Evolutionary conservation across 176 grass and related monocot species (phyloP), one percentile per base, ranked within the genome.

Genomic region (Eragrostis nindensis): DNA sequence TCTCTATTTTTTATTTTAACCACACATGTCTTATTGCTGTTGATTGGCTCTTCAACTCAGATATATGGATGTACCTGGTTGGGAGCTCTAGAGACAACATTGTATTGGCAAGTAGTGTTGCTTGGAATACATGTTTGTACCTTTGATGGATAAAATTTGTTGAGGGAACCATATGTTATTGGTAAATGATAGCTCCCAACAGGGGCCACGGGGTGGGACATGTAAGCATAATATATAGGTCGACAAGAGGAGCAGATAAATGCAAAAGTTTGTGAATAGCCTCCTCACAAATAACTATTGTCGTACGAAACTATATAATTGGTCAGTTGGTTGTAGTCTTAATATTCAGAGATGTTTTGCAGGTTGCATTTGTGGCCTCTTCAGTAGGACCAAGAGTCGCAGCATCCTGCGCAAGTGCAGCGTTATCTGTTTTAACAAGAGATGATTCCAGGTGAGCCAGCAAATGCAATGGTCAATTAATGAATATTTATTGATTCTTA

Each of bases 361-460:
- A 95, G 96, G 90, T 99, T 88, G 90, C 96, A 66, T 99, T 99
- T 87, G 85, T 99, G 79, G 75, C 96, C 50, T 90, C 88, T 65
- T 71, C 89, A 82, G 85, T 95, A 88, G 96, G 96, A 83, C 96
- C 96, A 76, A 95, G 96, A 86, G 80, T 99, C 77, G 96, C 96
- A 71, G 96, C 96, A 87, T 87, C 96, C 44, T 95, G 92, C 91
- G 92, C 96, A 88, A 95, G 83, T 91, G 90, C 89, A 59, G 90
- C 89, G 6, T 60, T 99, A 54, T 90, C 82, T 77, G 49, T 95
- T 76, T 86, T 99, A 77, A 99, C 96, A 11, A 85, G 81, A 81
- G 93, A 79, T 67, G 92, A 95, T 85, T 84, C 86, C 70, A 95
- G 92, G 92, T 94, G 62, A 70, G 77, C 66, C 19, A n/a, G 54